Evolutionary conservation across 352 stramenopile species (phyloP).

Genomic region (Globisporangium apiculatum): DNA sequence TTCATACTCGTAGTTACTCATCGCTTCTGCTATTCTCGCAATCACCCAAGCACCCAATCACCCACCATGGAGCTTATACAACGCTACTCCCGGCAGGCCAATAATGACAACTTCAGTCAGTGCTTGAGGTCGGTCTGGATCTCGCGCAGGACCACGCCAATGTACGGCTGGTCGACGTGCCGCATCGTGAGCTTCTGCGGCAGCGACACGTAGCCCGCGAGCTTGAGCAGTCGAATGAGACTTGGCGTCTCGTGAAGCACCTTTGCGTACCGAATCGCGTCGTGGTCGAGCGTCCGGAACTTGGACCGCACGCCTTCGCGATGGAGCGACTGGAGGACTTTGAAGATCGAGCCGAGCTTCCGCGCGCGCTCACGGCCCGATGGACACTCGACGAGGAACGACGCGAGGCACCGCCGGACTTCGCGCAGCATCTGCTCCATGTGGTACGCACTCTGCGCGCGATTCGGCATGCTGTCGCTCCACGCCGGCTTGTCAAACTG

Average conservation of each 20-base stretch:
- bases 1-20: too few species aligned
- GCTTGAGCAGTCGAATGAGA: slow-evolving; percentile 68
- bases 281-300: slow-evolving; percentile 58
- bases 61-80: not conserved
- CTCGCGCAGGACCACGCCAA: slow-evolving; percentile 52
- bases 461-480: slow-evolving; percentile 49
- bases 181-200: slow-evolving; percentile 70
- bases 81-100: too few species aligned
- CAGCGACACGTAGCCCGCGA: slow-evolving; percentile 67
- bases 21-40: too few species aligned
- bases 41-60: not conserved
- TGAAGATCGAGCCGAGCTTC: slow-evolving; percentile 63
- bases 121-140: slow-evolving; percentile 22
- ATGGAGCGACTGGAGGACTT: slow-evolving; percentile 60
- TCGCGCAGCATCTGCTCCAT: slow-evolving; percentile 38
- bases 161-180: slow-evolving; percentile 58
- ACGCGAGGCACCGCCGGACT: slow-evolving; percentile 45
- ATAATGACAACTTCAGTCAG: not conserved
- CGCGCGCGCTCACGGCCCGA: slow-evolving; percentile 51
- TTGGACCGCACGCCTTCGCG: slow-evolving; percentile 55
- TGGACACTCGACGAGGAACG: slow-evolving; percentile 56
- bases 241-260: slow-evolving; percentile 63
- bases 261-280: slow-evolving; percentile 65
- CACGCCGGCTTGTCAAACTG: slow-evolving; percentile 35
- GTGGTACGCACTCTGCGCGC: slow-evolving; percentile 26